These are phyloP conservation scores for Adansonia gregorii DNA, from an alignment of 441 rosid species.

Conservation along the genomic window DNA sequence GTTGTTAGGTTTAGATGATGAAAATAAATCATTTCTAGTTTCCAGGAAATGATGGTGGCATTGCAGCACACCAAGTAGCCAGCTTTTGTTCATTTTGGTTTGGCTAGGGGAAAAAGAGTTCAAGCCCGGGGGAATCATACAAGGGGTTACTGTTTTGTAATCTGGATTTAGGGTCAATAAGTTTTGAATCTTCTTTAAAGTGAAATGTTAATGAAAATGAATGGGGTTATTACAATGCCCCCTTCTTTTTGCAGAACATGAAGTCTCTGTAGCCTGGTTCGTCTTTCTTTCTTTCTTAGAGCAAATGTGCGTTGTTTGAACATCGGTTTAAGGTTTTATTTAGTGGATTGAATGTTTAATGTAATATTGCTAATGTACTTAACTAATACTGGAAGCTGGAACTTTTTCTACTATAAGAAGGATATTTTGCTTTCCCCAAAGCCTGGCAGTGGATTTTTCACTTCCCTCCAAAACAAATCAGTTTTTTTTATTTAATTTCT, in stretches of 20 bases:
- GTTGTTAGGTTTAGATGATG: conserved; percentile 29
- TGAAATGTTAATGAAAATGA: conserved; percentile 4
- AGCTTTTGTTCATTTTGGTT: conserved; percentile 35
- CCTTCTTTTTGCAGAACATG: conserved; percentile 12
- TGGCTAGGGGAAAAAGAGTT: conserved; percentile 7
- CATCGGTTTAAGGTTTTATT: too few species aligned
- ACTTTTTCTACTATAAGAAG: background rate
- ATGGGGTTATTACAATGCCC: background rate
- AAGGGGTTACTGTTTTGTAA: background rate
- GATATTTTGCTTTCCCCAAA: conserved; percentile 3
- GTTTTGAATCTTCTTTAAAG: background rate
- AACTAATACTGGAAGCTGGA: too few species aligned
- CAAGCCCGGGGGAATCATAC: background rate
- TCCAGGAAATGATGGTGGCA: background rate
- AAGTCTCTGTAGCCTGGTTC: too few species aligned
- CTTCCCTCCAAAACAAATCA: background rate
- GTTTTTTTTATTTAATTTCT: background rate
- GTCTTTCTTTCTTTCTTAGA: too few species aligned
- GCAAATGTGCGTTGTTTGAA: too few species aligned
- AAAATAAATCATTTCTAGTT: conserved; percentile 13
- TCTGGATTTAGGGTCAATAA: conserved; percentile 19
- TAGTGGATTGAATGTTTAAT: too few species aligned
- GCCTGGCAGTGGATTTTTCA: conserved; percentile 12
- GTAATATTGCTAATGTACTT: too few species aligned
- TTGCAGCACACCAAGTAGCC: background rate